Base-by-base conservation (phyloP, 352 stramenopile genomes). In the Thalassiosira exigua region DNA sequence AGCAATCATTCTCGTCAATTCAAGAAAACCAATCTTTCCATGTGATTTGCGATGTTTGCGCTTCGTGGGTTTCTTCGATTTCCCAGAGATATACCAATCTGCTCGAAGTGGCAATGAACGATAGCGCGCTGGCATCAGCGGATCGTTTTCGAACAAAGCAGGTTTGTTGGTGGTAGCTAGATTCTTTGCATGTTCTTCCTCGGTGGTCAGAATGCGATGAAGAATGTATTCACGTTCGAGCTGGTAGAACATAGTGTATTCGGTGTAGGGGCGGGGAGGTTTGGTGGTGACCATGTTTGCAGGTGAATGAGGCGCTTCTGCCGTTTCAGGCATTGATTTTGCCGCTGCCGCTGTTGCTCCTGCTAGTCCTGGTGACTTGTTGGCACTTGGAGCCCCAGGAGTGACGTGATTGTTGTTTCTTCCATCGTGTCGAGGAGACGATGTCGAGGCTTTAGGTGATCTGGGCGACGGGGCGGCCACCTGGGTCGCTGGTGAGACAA, bases 11-110 rank as follows among this genome's bases (percentile, higher is more conserved):
- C 75, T 60, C 21, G 81, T 85, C 9, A 91, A 58, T 22, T 82
- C 74, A 11, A 85, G 66, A 39, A 91, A 85, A 26, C 81, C 85
- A 66, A 91, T 91, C 51, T 89, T 91, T 12, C 85, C 85, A 27
- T 91, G 85, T 22, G 83, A 79, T 69, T 91, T 91, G 3, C 85
- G 62, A 44, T 91, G 85, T 48, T 84, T 84, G 2, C 75, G 44
- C 46, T 82, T 82, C 27, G 42, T 72, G 0, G 62, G 68, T 29
- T 79, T 79, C 50, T 84, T 84, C 7, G 59, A 67, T 39, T 84
- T 84, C 26, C 75, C 75, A 26, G 42, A 64, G 57, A 84, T 79
- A 42, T 84, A 84, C 75, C 75, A 84, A 29, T 84, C 75, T 22
- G 68, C 68, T 4, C 75, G 59, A 22, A 84, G 51, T 0, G 75